Conservation (phyloP, 139 green algal genomes). For the Chlorella ohadii region DNA sequence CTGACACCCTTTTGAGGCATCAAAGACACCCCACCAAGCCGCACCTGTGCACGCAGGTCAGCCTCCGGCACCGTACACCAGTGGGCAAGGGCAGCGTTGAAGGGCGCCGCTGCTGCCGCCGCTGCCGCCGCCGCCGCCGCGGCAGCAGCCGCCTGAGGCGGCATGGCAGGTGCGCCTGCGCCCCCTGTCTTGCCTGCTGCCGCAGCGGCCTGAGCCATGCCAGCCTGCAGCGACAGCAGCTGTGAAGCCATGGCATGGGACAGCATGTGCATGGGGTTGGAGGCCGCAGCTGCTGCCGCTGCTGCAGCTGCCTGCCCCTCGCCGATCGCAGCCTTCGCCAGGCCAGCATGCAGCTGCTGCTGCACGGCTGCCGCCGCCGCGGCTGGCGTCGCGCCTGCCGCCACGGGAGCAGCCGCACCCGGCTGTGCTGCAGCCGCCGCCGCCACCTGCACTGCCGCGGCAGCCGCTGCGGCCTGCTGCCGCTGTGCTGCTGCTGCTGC, state of each 20-base stretch:
- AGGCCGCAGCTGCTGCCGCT: background rate
- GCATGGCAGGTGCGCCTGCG: background rate
- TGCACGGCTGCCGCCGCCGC: background rate
- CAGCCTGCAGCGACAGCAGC: slow-evolving; percentile 40
- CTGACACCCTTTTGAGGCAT: too few relatives aligned
- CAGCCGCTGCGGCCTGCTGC: background rate
- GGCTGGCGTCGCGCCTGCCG: slow-evolving; percentile 30
- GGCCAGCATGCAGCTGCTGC: slow-evolving; percentile 13
- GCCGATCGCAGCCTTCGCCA: slow-evolving; percentile 10
- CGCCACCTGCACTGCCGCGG: background rate
- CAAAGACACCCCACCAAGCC: too few relatives aligned
- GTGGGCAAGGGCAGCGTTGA: background rate
- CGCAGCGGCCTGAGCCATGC: slow-evolving; percentile 22
- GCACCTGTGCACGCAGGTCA: slow-evolving; percentile 35
- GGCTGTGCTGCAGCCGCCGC: background rate
- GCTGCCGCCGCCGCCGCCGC: background rate
- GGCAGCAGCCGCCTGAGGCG: background rate
- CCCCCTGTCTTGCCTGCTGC: background rate
- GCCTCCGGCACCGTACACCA: slow-evolving; percentile 25
- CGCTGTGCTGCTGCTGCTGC: slow-evolving; percentile 17
- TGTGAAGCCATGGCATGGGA: slow-evolving; percentile 47
- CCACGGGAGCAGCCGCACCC: too few relatives aligned
- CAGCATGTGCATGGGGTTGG: slow-evolving; percentile 48
- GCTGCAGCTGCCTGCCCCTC: slow-evolving; percentile 12
- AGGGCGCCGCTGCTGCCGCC: slow-evolving; percentile 3